These are phyloP conservation scores for Westerdykella sp. DNA, from an alignment of 2,329 filamentous ascomycete species.

Conservation along the genomic window DNA sequence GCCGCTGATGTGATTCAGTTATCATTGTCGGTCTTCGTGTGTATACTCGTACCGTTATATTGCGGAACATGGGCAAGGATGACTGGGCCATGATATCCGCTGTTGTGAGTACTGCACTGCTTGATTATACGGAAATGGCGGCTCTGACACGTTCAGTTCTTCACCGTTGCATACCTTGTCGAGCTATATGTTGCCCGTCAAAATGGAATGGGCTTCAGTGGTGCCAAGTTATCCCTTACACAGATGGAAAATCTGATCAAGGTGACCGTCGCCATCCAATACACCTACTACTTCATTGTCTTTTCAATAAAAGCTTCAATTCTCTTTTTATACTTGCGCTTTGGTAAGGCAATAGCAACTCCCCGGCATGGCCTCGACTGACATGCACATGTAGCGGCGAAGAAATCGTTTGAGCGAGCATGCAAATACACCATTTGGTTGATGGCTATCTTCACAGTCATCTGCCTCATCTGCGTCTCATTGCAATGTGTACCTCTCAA, in stretches of 20 bases:
- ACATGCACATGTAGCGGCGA: slow-evolving; percentile 12
- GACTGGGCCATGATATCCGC: slow-evolving; percentile 25
- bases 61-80: slow-evolving; percentile 24
- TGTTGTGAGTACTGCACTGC: slow-evolving; percentile 13
- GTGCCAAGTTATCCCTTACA: slow-evolving; percentile 7
- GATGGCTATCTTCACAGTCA: slow-evolving; percentile 18
- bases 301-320: slow-evolving; percentile 31
- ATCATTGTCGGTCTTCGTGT: slow-evolving; percentile 20
- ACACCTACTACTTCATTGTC: slow-evolving; percentile 27
- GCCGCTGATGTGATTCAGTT: slow-evolving; percentile 12
- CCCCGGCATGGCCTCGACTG: not conserved
- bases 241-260: slow-evolving; percentile 19
- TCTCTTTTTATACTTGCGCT: slow-evolving; percentile 29
- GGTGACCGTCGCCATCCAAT: slow-evolving; percentile 24
- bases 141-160: slow-evolving; percentile 16
- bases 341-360: slow-evolving; percentile 17
- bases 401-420: slow-evolving; percentile 14
- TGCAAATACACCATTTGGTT: slow-evolving; percentile 23
- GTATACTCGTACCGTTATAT: slow-evolving; percentile 15
- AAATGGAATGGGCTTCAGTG: slow-evolving; percentile 24
- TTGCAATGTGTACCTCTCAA: slow-evolving; percentile 29
- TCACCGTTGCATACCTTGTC: slow-evolving; percentile 23
- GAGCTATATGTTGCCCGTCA: slow-evolving; percentile 14
- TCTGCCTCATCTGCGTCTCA: slow-evolving; percentile 20
- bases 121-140: not conserved